Evolutionary conservation across 805 yeast species (phyloP).

Genomic region (Metschnikowia anglica): DNA sequence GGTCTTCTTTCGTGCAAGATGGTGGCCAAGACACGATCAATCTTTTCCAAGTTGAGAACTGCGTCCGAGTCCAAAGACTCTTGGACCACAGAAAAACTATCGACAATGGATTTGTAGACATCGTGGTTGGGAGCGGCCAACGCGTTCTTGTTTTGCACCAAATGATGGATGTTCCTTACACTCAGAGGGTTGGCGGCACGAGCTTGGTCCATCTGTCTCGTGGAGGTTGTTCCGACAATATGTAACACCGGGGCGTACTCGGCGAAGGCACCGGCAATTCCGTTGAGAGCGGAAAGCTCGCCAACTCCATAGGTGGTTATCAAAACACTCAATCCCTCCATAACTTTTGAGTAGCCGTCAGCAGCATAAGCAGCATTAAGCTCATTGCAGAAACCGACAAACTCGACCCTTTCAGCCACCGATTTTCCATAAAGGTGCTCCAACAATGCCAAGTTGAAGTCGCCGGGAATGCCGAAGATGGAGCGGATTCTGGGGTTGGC

Average conservation of each 20-base stretch:
- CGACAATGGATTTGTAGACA: constrained; percentile 64
- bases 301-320: constrained; percentile 87
- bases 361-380: constrained; percentile 87
- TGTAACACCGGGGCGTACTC: constrained; percentile 79
- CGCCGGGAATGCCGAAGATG: constrained; percentile 79
- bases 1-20: constrained; percentile 66
- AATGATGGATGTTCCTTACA: constrained; percentile 50
- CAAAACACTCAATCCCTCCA: constrained; percentile 58
- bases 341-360: constrained; percentile 77
- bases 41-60: constrained; percentile 43
- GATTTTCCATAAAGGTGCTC: constrained; percentile 59
- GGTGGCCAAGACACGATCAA: constrained; percentile 63
- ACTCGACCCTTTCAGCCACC: constrained; percentile 47
- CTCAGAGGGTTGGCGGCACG: constrained; percentile 4
- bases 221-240: constrained; percentile 67
- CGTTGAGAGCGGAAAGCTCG: constrained; percentile 81
- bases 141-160: constrained; percentile 52
- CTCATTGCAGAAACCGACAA: constrained; percentile 88
- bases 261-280: constrained; percentile 78
- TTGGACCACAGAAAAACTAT: constrained; percentile 49
- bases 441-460: constrained; percentile 63
- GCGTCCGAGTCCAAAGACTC: constrained; percentile 36
- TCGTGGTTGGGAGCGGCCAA: constrained; percentile 60
- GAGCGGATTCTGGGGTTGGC: constrained; percentile 51
- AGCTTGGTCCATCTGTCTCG: constrained; percentile 27